These are phyloP conservation scores for Geranomyces variabilis DNA, from an alignment of 192 early-diverging fungal genomes.

Conservation along the genomic window DNA sequence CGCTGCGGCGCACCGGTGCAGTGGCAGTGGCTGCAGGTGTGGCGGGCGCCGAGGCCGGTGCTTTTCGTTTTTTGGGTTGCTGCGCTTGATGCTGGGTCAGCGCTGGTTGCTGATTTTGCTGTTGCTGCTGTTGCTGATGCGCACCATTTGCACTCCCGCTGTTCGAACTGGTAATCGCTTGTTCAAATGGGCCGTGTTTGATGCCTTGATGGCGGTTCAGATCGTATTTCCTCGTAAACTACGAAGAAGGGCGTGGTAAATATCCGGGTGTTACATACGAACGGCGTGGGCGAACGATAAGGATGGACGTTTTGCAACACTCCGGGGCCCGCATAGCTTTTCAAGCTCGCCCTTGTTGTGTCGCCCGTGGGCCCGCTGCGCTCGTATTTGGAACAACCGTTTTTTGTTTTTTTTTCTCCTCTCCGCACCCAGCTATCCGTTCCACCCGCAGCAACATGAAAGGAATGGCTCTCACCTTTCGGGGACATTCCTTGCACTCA, in stretches of 20 bases:
- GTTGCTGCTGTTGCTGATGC: neutral
- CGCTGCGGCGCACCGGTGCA: neutral
- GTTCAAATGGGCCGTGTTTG: neutral
- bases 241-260: neutral
- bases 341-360: too few species aligned
- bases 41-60: neutral
- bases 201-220: constrained; percentile 29
- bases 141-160: neutral
- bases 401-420: too few species aligned
- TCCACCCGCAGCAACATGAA: too few species aligned
- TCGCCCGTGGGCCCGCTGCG: too few species aligned
- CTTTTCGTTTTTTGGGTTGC: constrained; percentile 6
- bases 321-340: too few species aligned
- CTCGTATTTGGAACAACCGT: too few species aligned
- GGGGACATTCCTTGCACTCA: constrained; percentile 12
- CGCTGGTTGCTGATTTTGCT: neutral
- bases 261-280: too few species aligned
- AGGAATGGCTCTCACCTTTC: constrained; percentile 13
- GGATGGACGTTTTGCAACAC: too few species aligned
- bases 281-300: too few species aligned
- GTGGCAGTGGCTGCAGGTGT: neutral
- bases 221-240: constrained; percentile 31
- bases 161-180: too few species aligned
- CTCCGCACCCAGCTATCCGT: too few species aligned
- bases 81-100: neutral